Conservation (phyloP, 1,284 basidiomycete species). For the Apiotrichum mycotoxinovorans region DNA sequence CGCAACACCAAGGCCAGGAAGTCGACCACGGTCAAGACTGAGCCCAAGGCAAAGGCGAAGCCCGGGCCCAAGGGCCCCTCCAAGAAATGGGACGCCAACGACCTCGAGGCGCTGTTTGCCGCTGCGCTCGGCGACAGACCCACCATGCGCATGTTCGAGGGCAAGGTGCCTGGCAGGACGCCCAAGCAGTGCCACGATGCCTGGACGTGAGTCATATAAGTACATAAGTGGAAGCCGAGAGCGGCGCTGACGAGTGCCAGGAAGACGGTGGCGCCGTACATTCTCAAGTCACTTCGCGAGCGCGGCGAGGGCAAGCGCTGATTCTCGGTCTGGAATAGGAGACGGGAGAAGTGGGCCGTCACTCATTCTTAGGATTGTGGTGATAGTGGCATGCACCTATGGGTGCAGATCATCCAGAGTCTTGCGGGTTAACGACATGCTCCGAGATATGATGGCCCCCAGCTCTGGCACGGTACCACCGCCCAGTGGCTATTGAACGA, state of each 20-base stretch:
- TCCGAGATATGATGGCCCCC: too few species aligned
- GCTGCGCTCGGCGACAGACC: background rate
- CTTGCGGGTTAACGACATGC: too few species aligned
- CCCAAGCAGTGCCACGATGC: background rate
- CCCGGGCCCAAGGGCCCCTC: background rate
- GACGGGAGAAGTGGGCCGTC: too few species aligned
- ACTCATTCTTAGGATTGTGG: too few species aligned
- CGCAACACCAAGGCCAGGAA: background rate
- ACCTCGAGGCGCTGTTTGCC: constrained; percentile 8
- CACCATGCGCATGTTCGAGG: background rate
- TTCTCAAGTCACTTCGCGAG: background rate
- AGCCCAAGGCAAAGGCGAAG: background rate
- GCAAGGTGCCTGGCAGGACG: background rate
- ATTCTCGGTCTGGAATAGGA: too few species aligned
- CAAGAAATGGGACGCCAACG: constrained; percentile 1
- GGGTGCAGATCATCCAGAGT: too few species aligned
- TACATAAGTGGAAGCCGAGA: too few species aligned
- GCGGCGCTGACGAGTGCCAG: background rate
- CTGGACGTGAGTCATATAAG: too few species aligned
- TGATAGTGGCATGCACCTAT: too few species aligned
- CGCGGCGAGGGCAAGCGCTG: background rate
- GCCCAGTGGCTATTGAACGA: too few species aligned
- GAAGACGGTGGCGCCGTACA: background rate
- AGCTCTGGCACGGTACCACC: too few species aligned
- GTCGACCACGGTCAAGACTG: background rate